Evolutionary conservation across 1,284 basidiomycete genomes (phyloP), one percentile per base, ranked within the genome.

Genomic region (Paramarasmius palmivorus): DNA sequence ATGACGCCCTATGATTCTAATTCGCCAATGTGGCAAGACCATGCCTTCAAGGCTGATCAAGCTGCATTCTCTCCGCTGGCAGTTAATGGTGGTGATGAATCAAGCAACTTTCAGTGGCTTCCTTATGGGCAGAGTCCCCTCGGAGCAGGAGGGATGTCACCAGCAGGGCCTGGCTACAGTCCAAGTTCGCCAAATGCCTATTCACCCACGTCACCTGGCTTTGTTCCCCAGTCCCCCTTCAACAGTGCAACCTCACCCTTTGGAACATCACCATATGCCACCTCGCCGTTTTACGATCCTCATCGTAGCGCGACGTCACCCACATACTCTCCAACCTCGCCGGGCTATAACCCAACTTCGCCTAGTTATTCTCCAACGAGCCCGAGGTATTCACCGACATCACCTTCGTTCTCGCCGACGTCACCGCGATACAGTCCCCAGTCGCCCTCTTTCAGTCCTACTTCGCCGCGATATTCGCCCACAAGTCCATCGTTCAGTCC

Each of bases 1-100:
- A 95, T 96, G 92, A 98, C 95, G 1, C 95, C 95, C 2, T 98
- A 98, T 69, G 93, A 96, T 70, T 89, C 84, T 57, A 89, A 91
- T 63, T 95, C 94, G 22, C 94, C 92, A 0, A 79, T 86, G 59
- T 90, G 88, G 86, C 81, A 83, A 46, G 81, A 86, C 59, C 78
- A 81, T 20, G 71, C 78, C 56, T 88, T 92, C 73, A 87, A 87
- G 65, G 90, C 92, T 52, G 92, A 94, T 58, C 82, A 88, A 7
- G 93, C 93, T 25, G 86, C 92, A 0, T 99, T 99, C 82, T 97
- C 95, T 32, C 97, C 97, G 0, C 84, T 99, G 46, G 93, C 92
- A 29, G 87, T 88, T 60, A 92, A 90, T 56, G 92, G 90, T 51
- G 91, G 89, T 47, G 93, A 96, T 64, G 91, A 92, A 54, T 75